These are phyloP conservation scores for Aspergillus aculeatus DNA, from an alignment of 2,329 filamentous ascomycete genomes.

Conservation along the genomic window DNA sequence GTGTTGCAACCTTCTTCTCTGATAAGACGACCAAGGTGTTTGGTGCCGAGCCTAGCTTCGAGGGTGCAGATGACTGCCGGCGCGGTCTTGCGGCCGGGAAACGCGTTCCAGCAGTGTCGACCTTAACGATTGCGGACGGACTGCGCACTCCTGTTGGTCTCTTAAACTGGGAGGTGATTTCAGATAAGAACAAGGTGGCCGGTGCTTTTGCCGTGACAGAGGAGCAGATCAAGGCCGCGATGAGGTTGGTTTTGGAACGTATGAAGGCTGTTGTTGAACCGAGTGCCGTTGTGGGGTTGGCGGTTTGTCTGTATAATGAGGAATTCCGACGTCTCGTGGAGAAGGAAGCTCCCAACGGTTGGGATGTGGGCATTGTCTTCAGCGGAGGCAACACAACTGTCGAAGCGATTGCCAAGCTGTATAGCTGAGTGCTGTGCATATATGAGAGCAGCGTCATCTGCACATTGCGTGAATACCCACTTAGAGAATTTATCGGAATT, in stretches of 20 bases:
- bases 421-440: constrained; percentile 25
- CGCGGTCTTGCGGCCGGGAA: constrained; percentile 65
- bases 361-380: constrained; percentile 65
- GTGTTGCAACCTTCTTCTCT: constrained; percentile 70
- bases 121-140: constrained; percentile 84
- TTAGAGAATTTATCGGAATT: constrained; percentile 9
- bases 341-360: constrained; percentile 66
- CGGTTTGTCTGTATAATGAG: constrained; percentile 79
- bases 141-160: constrained; percentile 77
- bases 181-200: constrained; percentile 65
- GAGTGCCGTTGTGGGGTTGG: constrained; percentile 78
- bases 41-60: constrained; percentile 77
- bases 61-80: constrained; percentile 80
- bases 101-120: constrained; percentile 67
- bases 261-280: constrained; percentile 92
- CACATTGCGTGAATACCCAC: not conserved
- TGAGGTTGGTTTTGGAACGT: constrained; percentile 77
- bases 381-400: constrained; percentile 66
- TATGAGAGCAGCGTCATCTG: not conserved
- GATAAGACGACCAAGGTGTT: constrained; percentile 75
- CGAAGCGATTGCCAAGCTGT: constrained; percentile 59
- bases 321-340: constrained; percentile 70
- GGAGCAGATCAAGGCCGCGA: constrained; percentile 73
- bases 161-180: constrained; percentile 75
- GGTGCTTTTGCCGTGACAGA: constrained; percentile 75